These are phyloP conservation scores for Xerophyta viscosa DNA, from an alignment of 106 monocot species.

Conservation along the genomic window DNA sequence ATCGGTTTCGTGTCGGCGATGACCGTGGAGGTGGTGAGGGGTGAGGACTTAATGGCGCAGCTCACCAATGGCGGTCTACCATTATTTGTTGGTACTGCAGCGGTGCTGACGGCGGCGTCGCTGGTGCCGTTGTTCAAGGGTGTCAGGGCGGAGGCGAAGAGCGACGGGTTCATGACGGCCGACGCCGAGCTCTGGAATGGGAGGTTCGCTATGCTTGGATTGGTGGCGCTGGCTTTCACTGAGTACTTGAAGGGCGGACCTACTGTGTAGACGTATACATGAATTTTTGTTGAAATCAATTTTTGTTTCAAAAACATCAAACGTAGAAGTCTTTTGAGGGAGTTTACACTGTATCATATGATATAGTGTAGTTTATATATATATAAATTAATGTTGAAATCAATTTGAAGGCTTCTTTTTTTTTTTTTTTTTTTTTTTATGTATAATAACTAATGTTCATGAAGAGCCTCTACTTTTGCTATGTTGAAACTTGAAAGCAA, in stretches of 20 bases:
- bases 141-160: constrained; percentile 33
- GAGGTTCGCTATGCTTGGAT: constrained; percentile 68
- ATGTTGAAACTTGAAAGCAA: too few species aligned
- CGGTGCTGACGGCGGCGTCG: constrained; percentile 44
- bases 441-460: too few species aligned
- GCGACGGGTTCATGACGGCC: constrained; percentile 32
- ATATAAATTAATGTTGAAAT: too few species aligned
- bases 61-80: constrained; percentile 36
- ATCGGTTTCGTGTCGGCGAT: constrained; percentile 59
- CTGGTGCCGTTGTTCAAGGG: constrained; percentile 60
- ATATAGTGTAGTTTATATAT: too few species aligned
- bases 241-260: constrained; percentile 72
- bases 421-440: too few species aligned
- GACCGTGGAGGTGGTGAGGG: constrained; percentile 43
- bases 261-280: constrained; percentile 28
- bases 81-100: constrained; percentile 33
- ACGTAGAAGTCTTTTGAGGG: too few species aligned
- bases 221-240: constrained; percentile 60
- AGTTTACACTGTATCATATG: too few species aligned
- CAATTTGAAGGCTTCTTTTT: too few species aligned
- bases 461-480: too few species aligned
- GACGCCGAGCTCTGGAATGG: constrained; percentile 80
- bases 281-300: too few species aligned
- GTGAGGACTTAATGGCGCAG: constrained; percentile 40
- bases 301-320: too few species aligned